Evolutionary conservation across 1,284 basidiomycete genomes (phyloP), one percentile per base, ranked within the genome.

Genomic region (Phlebopus sp.): DNA sequence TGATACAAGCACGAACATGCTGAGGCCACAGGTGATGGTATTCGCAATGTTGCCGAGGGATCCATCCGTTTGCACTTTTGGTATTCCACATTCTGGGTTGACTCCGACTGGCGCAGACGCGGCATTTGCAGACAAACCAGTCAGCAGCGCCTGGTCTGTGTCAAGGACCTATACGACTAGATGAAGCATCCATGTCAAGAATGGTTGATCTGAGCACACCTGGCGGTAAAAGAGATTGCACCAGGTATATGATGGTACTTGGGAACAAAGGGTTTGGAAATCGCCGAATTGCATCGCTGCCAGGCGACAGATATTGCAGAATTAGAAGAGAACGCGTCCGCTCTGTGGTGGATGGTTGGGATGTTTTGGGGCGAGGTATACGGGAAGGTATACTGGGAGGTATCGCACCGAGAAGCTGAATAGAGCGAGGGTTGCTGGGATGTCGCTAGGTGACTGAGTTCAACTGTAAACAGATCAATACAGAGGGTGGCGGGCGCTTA

Each of bases 31-130:
- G 3, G 75, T 76, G 54, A 87, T 69, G 61, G 86, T 82, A 64
- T 90, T 84, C 54, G 86, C 86, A 53, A 89, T 77, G 66, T 90
- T 90, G 43, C 80, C 83, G 6, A 87, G 62, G 2, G 79, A 80
- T 32, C 75, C 75, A 35, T 75, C 62, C 15, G 71, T 60, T 25
- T 76, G 73, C 13, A 74, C 65, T 47, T 73, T 67, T 18, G 67
- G 69, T 50, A 78, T 83, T 27, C 76, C 81, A 60, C 81, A 83
- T 47, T 68, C 62, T 19, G 78, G 76, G 55, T 82, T 79, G 41
- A 83, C 67, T 40, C 82, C 81, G 11, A 83, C 72, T 5, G 80
- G 78, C 4, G 81, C 81, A 13, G 71, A 68, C 15, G 59, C n/a
- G 15, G 69, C 19, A 51, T 74, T 52, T 19, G 69, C 59, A 36